A percentile compares a stretch with the other conserved stretches of the same genome.
phyloP scores from a whole-genome alignment of 2,329 filamentous ascomycete genomes.

The Aspergillus sp. region DNA sequence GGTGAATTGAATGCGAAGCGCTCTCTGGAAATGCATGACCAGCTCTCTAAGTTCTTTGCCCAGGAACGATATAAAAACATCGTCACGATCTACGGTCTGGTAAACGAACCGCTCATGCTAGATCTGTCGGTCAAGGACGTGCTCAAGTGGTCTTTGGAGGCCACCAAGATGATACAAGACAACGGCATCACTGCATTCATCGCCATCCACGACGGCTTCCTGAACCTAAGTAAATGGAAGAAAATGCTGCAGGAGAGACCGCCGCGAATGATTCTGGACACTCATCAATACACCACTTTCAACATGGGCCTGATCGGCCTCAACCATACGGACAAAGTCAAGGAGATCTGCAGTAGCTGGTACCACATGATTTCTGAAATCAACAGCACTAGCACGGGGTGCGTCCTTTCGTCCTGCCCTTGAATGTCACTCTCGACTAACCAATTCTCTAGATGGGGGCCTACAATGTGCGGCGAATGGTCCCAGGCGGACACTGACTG shows the following conservation, averaged over 20 bases:
- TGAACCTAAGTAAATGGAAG: conserved; percentile 85
- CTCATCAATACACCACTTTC: conserved; percentile 98
- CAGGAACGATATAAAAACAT: conserved; percentile 89
- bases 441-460: conserved; percentile 55
- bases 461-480: conserved; percentile 94
- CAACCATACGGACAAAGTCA: conserved; percentile 72
- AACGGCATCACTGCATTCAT: conserved; percentile 67
- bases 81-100: conserved; percentile 84
- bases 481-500: conserved; percentile 97
- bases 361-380: conserved; percentile 64
- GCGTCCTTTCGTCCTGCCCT: conserved; percentile 9
- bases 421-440: background rate
- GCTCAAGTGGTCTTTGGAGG: conserved; percentile 67
- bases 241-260: conserved; percentile 63
- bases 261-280: conserved; percentile 71
- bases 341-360: conserved; percentile 84
- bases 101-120: conserved; percentile 89
- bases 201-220: conserved; percentile 90
- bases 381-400: conserved; percentile 63
- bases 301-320: conserved; percentile 77
- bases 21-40: conserved; percentile 77
- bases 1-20: conserved; percentile 69
- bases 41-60: conserved; percentile 82
- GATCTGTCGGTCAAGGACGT: conserved; percentile 57
- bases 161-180: conserved; percentile 60